Conservation (phyloP, 2,329 filamentous ascomycete genomes). For the Cercospora nicotianae region DNA sequence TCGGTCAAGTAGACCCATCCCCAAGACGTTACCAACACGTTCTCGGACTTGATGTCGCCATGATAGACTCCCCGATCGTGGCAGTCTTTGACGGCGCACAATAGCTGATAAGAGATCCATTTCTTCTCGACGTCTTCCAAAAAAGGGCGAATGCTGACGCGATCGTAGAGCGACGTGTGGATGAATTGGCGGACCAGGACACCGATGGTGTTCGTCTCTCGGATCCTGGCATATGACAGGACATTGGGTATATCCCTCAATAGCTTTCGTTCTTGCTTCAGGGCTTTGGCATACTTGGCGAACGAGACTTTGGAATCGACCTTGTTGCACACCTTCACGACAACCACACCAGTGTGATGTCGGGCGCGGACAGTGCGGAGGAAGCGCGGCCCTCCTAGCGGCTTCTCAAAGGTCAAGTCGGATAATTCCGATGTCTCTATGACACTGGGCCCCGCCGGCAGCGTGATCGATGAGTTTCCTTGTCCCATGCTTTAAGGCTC, state of each 20-base stretch:
- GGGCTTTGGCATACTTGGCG: slow-evolving; percentile 72
- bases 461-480: slow-evolving; percentile 83
- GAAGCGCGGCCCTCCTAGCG: slow-evolving; percentile 86
- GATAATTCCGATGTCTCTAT: slow-evolving; percentile 92
- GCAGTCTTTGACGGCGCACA: slow-evolving; percentile 89
- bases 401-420: slow-evolving; percentile 88
- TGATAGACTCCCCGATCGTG: slow-evolving; percentile 88
- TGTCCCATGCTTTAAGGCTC: slow-evolving; percentile 70
- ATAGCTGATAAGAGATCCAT: slow-evolving; percentile 93
- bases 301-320: slow-evolving; percentile 74
- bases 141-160: slow-evolving; percentile 92
- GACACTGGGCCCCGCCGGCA: slow-evolving; percentile 85
- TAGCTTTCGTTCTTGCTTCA: slow-evolving; percentile 79
- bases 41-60: slow-evolving; percentile 98
- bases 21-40: slow-evolving; percentile 95
- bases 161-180: slow-evolving; percentile 95
- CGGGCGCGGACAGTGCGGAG: slow-evolving; percentile 95
- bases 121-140: slow-evolving; percentile 98
- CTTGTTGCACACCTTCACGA: slow-evolving; percentile 94
- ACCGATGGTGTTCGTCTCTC: slow-evolving; percentile 88
- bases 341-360: slow-evolving; percentile 84
- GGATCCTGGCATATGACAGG: slow-evolving; percentile 81
- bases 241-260: slow-evolving; percentile 87
- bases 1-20: slow-evolving; percentile 99
- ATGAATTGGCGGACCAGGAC: slow-evolving; percentile 94